Percentiles rank a stretch among this genome's conserved stretches.
phyloP scores from a whole-genome alignment of 257 asterid genomes.

The Ligustrum vulgare region DNA sequence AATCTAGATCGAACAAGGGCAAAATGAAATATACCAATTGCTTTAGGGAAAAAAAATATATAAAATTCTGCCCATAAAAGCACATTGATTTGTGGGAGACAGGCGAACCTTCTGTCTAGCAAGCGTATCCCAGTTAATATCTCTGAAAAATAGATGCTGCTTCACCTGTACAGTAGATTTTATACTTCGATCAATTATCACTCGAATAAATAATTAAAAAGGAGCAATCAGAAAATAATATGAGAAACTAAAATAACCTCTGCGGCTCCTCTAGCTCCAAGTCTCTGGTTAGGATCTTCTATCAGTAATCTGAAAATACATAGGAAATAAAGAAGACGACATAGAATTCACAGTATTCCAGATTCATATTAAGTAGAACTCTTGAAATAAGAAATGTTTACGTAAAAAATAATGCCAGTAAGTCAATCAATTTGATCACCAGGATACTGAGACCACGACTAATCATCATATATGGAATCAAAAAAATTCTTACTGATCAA shows the following conservation, averaged over 20 bases:
- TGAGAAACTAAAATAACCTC: slow-evolving; percentile 50
- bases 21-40: too few species aligned
- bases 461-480: slow-evolving; percentile 13
- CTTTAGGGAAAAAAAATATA: too few species aligned
- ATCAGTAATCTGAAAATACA: slow-evolving; percentile 65
- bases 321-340: background rate
- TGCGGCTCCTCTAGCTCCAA: slow-evolving; percentile 92
- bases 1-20: too few species aligned
- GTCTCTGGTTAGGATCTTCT: slow-evolving; percentile 96
- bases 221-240: background rate
- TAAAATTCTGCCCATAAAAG: background rate
- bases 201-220: background rate
- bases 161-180: slow-evolving; percentile 64
- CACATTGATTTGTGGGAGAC: background rate
- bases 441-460: background rate
- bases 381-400: background rate
- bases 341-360: background rate
- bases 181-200: background rate
- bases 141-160: slow-evolving; percentile 86
- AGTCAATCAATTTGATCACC: slow-evolving; percentile 5
- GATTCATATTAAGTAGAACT: background rate
- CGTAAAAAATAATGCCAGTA: background rate
- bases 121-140: slow-evolving; percentile 98
- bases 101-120: slow-evolving; percentile 87
- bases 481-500: slow-evolving; percentile 69